Evolutionary conservation across 2,329 filamentous ascomycete genomes (phyloP).

Genomic region (Xylaria multiplex): DNA sequence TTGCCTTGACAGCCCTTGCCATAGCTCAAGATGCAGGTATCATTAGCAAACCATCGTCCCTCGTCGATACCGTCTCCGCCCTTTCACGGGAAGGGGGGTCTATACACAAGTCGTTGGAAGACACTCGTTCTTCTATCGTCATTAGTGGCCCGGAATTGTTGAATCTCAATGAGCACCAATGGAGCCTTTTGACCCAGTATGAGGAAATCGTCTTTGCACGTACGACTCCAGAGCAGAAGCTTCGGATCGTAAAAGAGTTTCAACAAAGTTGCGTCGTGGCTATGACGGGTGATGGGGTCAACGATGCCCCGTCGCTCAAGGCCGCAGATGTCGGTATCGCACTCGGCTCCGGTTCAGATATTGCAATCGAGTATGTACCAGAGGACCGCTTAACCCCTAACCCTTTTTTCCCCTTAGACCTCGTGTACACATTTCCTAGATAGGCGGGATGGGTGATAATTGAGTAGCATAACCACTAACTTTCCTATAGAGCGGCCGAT

Average conservation of each 20-base stretch:
- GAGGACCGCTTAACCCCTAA: too few relatives aligned
- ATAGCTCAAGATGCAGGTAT: slow-evolving; percentile 80
- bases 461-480: slow-evolving; percentile 2
- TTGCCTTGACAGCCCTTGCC: slow-evolving; percentile 76
- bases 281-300: slow-evolving; percentile 89
- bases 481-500: slow-evolving; percentile 69
- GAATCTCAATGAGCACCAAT: slow-evolving; percentile 72
- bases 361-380: slow-evolving; percentile 66
- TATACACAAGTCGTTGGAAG: slow-evolving; percentile 41
- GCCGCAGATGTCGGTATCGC: slow-evolving; percentile 86
- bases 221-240: slow-evolving; percentile 81
- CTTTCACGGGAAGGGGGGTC: slow-evolving; percentile 54
- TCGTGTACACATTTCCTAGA: neutral
- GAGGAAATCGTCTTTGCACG: slow-evolving; percentile 80
- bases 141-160: slow-evolving; percentile 74
- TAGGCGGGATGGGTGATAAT: too few relatives aligned
- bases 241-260: slow-evolving; percentile 81
- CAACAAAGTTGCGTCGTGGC: slow-evolving; percentile 74
- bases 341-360: slow-evolving; percentile 81
- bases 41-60: slow-evolving; percentile 61
- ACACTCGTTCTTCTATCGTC: slow-evolving; percentile 63
- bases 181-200: slow-evolving; percentile 72
- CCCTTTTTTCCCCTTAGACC: too few relatives aligned
- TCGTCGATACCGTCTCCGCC: slow-evolving; percentile 64
- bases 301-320: slow-evolving; percentile 83